A percentile compares a stretch with the other conserved stretches of the same genome.
Evolutionary conservation across 2,329 filamentous ascomycete species (phyloP).

Genomic region (Sporothrix variecibatus): DNA sequence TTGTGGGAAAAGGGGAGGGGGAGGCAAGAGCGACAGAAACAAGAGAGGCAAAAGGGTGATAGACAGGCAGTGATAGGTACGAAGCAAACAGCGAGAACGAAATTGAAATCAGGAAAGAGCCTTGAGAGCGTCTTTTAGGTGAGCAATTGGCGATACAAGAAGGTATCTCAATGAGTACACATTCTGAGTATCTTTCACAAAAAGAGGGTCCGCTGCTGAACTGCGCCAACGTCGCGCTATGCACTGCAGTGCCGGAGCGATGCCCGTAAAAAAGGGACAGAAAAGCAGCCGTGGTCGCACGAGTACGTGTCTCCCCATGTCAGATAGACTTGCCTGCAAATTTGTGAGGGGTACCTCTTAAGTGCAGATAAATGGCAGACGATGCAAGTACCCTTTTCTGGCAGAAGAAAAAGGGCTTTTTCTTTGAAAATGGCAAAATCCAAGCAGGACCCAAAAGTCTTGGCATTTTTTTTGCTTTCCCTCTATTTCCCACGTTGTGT

Average conservation of each 20-base stretch:
- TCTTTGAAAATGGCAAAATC: not conserved
- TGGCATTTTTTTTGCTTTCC: slow-evolving; percentile 19
- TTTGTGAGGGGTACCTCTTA: not conserved
- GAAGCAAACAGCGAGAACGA: not conserved
- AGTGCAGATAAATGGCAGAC: not conserved
- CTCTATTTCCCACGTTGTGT: slow-evolving; percentile 16
- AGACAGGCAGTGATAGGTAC: not conserved
- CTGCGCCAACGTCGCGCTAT: slow-evolving; percentile 13
- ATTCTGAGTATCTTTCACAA: not conserved
- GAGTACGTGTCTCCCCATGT: slow-evolving; percentile 17
- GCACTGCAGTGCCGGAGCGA: not conserved
- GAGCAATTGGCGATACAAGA: not conserved
- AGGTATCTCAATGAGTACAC: not conserved
- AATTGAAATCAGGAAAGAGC: not conserved
- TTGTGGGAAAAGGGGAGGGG: not conserved
- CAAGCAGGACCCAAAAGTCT: not conserved
- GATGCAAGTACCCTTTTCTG: not conserved
- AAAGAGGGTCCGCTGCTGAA: not conserved
- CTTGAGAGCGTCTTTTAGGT: not conserved
- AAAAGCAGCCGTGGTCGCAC: not conserved
- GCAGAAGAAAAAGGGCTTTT: not conserved
- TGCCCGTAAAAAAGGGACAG: slow-evolving; percentile 2
- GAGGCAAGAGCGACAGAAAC: not conserved
- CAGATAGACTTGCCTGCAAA: not conserved
- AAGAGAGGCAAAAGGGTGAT: not conserved